phyloP scores from a whole-genome alignment of 1,139 yeast species.

The Zygotorulaspora mrakii region DNA sequence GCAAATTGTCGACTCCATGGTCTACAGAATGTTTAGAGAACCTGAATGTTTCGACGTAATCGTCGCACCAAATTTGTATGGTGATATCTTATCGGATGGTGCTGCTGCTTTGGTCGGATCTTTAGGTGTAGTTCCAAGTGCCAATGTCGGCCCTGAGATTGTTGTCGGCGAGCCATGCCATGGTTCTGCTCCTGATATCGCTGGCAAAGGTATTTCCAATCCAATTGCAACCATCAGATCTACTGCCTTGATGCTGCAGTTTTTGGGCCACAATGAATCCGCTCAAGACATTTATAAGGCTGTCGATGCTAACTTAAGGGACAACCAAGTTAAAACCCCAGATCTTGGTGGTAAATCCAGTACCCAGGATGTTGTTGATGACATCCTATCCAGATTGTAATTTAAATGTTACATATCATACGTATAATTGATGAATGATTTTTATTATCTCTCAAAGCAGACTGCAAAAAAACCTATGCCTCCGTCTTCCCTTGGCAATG shows the following conservation, averaged over 20 bases:
- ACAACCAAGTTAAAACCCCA: conserved; percentile 80
- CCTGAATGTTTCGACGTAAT: conserved; percentile 96
- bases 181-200: conserved; percentile 98
- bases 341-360: conserved; percentile 89
- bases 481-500: conserved; percentile 82
- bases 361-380: conserved; percentile 83
- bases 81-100: conserved; percentile 96
- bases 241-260: conserved; percentile 94
- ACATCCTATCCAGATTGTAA: conserved; percentile 45
- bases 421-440: conserved; percentile 6
- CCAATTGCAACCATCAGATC: conserved; percentile 98
- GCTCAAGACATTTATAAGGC: conserved; percentile 92
- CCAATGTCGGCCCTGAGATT: conserved; percentile 92
- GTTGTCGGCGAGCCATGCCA: conserved; percentile 99
- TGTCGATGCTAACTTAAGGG: conserved; percentile 87
- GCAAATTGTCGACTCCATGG: conserved; percentile 99
- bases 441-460: conserved; percentile 38
- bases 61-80: conserved; percentile 97
- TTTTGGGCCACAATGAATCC: conserved; percentile 85
- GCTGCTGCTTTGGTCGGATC: conserved; percentile 99
- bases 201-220: conserved; percentile 90
- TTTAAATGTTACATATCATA: conserved; percentile 4
- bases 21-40: conserved; percentile 95
- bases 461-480: conserved; percentile 97
- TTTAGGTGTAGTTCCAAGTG: conserved; percentile 95